Base-by-base conservation (phyloP, 2,329 filamentous ascomycete genomes). In the Cladosporium sp. region DNA sequence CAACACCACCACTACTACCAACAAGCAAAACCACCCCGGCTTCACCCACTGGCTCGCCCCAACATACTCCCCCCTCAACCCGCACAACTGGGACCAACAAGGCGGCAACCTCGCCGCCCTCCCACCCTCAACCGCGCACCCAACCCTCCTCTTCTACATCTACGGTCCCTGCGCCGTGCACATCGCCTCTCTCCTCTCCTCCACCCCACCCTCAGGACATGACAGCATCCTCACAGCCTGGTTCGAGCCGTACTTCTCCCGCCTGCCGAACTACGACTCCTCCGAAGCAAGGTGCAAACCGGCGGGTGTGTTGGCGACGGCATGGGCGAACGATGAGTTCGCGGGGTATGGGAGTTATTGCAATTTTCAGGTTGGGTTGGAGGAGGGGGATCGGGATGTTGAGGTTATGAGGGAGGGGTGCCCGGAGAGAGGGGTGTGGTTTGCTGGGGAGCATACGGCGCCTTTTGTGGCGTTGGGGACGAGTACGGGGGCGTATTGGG, bases 381-480 rank as follows among this genome's bases (percentile, higher is more conserved):
- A 86, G 69, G 81, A 86, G 6, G 91, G 89, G 0, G 91, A 93
- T 70, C 80, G 83, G 65, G 91, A 96, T 74, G 87, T 97, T 57
- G 85, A 89, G 75, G 75, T 77, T 2, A 80, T 89, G 79, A 76
- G 86, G 26, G 73, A 77, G 2, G 85, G 85, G 0, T 72, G 83
- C 68, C 88, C 88, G 0, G 87, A 86, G 14, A 80, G 87, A 25
- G 88, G 91, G 0, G 74, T 97, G 10, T 97, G 93, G 93, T 83
- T 97, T 69, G 93, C 93, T 0, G 93, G 93, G 0, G 93, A 97
- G 79, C 93, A 97, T 79, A 96, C 92, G 25, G 89, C 92, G 63
- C 93, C 93, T 5, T 96, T 97, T 80, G 88, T 96, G 30, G 93
- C 91, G 13, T 77, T 97, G 67, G 94, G 93, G 0, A 97, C 93